Conservation (phyloP, 225 moss, liverwort and hornwort species). For the Marchantia paleacea region DNA sequence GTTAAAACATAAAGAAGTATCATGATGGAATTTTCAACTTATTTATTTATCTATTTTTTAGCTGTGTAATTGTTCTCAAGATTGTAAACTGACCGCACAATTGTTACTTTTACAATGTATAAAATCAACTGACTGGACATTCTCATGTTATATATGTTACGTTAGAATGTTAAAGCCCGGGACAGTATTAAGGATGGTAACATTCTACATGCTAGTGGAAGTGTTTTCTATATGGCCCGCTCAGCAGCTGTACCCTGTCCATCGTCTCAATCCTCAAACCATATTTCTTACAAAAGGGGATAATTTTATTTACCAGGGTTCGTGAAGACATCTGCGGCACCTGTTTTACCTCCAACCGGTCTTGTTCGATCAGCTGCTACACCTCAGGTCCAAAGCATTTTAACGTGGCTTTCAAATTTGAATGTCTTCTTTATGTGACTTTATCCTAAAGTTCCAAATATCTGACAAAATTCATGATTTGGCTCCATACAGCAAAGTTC, state of each 20-base stretch:
- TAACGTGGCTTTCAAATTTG: neutral
- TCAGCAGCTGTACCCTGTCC: neutral
- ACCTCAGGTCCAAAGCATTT: constrained; percentile 33
- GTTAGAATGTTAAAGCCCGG: too few relatives aligned
- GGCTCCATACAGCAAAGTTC: constrained; percentile 27
- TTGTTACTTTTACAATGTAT: too few relatives aligned
- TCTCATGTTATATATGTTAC: too few relatives aligned
- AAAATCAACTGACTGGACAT: too few relatives aligned
- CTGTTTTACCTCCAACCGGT: constrained; percentile 43
- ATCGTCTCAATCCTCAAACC: neutral
- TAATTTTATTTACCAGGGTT: constrained; percentile 20
- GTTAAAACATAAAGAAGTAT: too few relatives aligned
- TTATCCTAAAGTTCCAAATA: neutral
- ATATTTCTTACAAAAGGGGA: neutral
- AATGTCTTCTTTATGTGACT: neutral
- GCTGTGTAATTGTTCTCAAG: too few relatives aligned
- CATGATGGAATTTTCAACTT: too few relatives aligned
- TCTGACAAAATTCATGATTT: neutral
- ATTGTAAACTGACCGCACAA: too few relatives aligned
- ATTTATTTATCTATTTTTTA: too few relatives aligned
- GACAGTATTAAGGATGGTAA: neutral
- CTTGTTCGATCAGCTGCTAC: constrained; percentile 33
- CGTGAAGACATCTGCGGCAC: constrained; percentile 28
- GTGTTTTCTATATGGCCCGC: neutral
- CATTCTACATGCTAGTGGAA: neutral